Base-by-base conservation (phyloP, 2,329 filamentous ascomycete species). In the Aspergillus brunneoviolaceus region DNA sequence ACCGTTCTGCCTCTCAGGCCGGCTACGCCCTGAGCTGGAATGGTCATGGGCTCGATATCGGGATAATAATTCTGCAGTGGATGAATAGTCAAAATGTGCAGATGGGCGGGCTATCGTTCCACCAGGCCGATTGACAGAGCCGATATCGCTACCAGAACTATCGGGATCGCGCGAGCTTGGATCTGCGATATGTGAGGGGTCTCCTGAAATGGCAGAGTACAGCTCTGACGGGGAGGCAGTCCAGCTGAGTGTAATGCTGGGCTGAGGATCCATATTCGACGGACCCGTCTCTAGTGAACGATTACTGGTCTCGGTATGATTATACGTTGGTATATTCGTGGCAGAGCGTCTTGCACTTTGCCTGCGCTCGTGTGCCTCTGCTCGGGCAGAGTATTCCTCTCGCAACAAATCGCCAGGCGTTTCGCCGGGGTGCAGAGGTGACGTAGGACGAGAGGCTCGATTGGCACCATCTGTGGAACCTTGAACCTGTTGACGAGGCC, bases 241-340 rank as follows among this genome's bases (percentile, higher is more conserved):
- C 72, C 76, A 76, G 61, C 73, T 74, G 12, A 76, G 67, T 51
- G 74, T 73, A 51, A 75, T 66, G 51, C 63, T 73, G 5, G 76
- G 69, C 50, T 74, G 72, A 23, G 67, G 63, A 51, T 76, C 74
- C 27, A 64, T 51, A 33, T 58, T 69, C 14, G 68, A 60, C 39
- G 59, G 59, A 23, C 58, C 63, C 12, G 59, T 49, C 59, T 73
- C 69, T 59, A 71, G 59, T 60, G 66, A 62, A 66, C 70, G 64
- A 61, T 62, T 61, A 57, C 62, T 67, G 31, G 63, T 47, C 31
- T 65, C 64, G 29, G 61, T 35, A 56, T 66, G 69, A 49, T 67
- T 70, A 48, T 77, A 77, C 2, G 79, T 77, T 31, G 78, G 65
- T 39, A 80, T 69, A 50, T 80, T 70, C 45, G 79, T 78, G 23